phyloP scores from a whole-genome alignment of 352 stramenopile genomes.

The Pythium monospermum region DNA sequence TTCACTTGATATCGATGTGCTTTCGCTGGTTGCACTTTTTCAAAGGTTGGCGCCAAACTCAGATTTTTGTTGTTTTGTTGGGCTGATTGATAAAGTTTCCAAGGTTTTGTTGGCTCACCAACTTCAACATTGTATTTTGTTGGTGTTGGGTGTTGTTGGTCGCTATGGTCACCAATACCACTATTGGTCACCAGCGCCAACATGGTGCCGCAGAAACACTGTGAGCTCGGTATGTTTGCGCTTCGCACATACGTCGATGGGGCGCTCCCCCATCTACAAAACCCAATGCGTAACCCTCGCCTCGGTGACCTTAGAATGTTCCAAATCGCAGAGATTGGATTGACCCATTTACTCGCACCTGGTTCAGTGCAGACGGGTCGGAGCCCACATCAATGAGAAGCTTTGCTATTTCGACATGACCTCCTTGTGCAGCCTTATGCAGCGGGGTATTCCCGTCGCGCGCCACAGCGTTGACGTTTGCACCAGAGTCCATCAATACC shows the following conservation, averaged over 20 bases:
- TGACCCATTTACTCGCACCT: too few relatives aligned
- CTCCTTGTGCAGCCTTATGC: slow-evolving; percentile 20
- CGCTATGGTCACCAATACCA: not conserved
- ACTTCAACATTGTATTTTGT: slow-evolving; percentile 21
- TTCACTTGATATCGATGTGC: not conserved
- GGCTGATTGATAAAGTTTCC: too few relatives aligned
- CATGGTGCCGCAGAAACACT: slow-evolving; percentile 12
- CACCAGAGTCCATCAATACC: slow-evolving; percentile 5
- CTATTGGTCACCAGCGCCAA: too few relatives aligned
- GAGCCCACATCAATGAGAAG: slow-evolving; percentile 6
- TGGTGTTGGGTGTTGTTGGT: not conserved
- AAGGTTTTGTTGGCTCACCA: not conserved
- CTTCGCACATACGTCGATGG: slow-evolving; percentile 16
- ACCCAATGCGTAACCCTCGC: not conserved
- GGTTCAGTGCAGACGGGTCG: not conserved
- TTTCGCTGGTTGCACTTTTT: not conserved
- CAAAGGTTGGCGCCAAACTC: slow-evolving; percentile 1
- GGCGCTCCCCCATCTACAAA: not conserved
- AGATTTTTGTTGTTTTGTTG: slow-evolving; percentile 13
- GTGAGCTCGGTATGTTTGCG: slow-evolving; percentile 16
- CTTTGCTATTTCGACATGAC: not conserved
- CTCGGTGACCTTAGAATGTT: too few relatives aligned
- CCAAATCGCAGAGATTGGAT: not conserved
- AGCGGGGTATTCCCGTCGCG: slow-evolving; percentile 15
- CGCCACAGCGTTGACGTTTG: not conserved